Base-by-base conservation (phyloP, 1,284 basidiomycete genomes). In the Neotropicomus parvogracilis region DNA sequence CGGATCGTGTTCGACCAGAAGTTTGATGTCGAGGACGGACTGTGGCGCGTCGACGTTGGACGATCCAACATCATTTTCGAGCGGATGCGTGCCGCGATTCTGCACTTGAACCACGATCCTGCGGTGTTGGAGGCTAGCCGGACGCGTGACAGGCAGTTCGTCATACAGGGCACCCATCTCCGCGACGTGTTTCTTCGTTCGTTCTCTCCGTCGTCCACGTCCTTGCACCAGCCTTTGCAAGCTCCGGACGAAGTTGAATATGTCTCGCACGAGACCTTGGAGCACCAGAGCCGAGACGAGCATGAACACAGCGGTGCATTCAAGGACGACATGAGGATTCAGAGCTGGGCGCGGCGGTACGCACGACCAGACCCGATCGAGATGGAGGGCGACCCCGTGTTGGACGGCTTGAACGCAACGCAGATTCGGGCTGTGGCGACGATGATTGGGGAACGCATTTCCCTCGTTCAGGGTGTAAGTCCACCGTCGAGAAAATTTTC, bases 391-490 rank as follows among this genome's bases (percentile, higher is more conserved):
- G 94, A 97, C 67, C 93, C 93, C 0, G 67, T 75, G 2, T 65
- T 95, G 1, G 53, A 62, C 0, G 74, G 74, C 0, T 66, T 97
- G 54, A 97, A 95, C 62, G 62, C 67, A 10, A 87, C 85, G n/a
- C 93, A 97, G 67, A 77, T 80, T 45, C 74, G 81, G 47, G 94
- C 94, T 0, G 81, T 95, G 40, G 93, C 92, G 2, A 79, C 83
- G 71, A 95, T 95, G 88, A 75, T 97, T 37, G 80, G 82, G 6
- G 78, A 92, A 57, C 73, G 82, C 27, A 67, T 92, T 31, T 88
- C 86, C 62, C 73, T 97, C 19, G 81, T 97, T 17, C 94, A 97
- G 70, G 94, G 94, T 13, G 90, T 91, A 65, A 63, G 84, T 72
- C 3, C 8, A 27, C 14, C 7, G 5, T 41, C 19, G 4, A n/a